Base-by-base conservation (phyloP, 2,329 filamentous ascomycete genomes). In the Calonectria leucothoes region DNA sequence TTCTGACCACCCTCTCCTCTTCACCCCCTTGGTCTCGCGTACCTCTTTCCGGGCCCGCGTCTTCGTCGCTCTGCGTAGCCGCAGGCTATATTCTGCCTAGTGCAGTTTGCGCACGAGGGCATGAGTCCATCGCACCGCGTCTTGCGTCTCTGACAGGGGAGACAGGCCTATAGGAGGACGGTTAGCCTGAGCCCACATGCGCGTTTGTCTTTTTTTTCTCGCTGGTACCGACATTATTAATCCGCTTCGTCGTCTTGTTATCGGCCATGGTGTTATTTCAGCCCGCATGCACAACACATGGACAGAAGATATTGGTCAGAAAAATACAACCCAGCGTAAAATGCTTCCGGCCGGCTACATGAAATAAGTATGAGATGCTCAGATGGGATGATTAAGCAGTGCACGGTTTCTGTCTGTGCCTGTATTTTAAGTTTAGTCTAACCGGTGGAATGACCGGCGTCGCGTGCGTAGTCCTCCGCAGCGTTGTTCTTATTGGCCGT, bases 271-370 rank as follows among this genome's bases (percentile, higher is more conserved):
- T 61, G n/a, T 39, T 12, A 39, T 61, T 27, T 4, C 6, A 6
- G 5, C 3, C 35, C 23, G 17, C 35, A 39, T 29, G 31, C 55
- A 39, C 8, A 4, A 7, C 8, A 20, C 11, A 29, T 23, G 8
- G 37, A 11, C 39, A 61, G 8, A 11, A 17, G 55, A 23, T 27
- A 5, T 15, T 37, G 55, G 27, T 61, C 27, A n/a, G n/a, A 15
- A n/a, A 35, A 33, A 59, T 25, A 37, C n/a, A 17, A 35, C 8
- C 17, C 35, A 14, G 39, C 14, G 23, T 27, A 39, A 61, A 61
- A 61, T 61, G 25, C 55, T 61, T 61, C 55, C 55, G 55, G 10
- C 55, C 55, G 55, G 10, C 55, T 61, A 61, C 55, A 61, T 39
- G 11, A 23, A 45, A 45, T 23, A 45, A 45, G n/a, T 45, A n/a